A percentile compares a stretch with the other conserved stretches of the same genome.
Evolutionary conservation across 2,329 filamentous ascomycete species (phyloP).

Genomic region (Ascochyta koolunga): DNA sequence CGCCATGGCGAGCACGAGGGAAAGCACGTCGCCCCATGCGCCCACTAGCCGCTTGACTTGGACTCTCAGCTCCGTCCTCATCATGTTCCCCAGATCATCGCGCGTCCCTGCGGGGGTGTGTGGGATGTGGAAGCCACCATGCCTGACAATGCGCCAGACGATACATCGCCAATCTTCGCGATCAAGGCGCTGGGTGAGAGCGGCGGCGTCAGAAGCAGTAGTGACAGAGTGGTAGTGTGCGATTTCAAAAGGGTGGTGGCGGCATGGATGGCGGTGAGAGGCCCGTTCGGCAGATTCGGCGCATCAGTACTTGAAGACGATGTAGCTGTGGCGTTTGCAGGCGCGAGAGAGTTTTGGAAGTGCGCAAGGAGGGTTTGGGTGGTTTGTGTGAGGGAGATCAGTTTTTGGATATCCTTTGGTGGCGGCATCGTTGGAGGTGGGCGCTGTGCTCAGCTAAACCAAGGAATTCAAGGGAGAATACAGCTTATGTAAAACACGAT

Average conservation of each 20-base stretch:
- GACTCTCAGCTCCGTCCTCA: constrained; percentile 68
- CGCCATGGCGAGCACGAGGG: constrained; percentile 65
- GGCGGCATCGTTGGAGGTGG: background rate
- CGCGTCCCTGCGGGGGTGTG: constrained; percentile 20
- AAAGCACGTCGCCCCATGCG: constrained; percentile 67
- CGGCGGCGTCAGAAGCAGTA: constrained; percentile 84
- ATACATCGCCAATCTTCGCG: constrained; percentile 74
- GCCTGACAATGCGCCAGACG: constrained; percentile 73
- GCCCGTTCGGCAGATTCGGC: constrained; percentile 39
- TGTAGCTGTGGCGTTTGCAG: constrained; percentile 22
- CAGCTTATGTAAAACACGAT: background rate
- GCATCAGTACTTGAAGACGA: background rate
- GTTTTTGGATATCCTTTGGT: constrained; percentile 33
- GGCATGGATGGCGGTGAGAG: constrained; percentile 73
- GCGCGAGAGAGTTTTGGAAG: constrained; percentile 44
- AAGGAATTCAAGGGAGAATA: background rate
- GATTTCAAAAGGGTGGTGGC: constrained; percentile 76
- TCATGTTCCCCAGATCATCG: constrained; percentile 48
- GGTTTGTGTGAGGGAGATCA: constrained; percentile 44
- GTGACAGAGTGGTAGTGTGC: constrained; percentile 84
- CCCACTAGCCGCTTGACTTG: constrained; percentile 65
- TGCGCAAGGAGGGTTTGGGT: constrained; percentile 46
- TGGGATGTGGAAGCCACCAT: constrained; percentile 63
- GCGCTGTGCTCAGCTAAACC: background rate
- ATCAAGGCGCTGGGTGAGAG: constrained; percentile 80